Percentiles rank a stretch among this genome's conserved stretches.
Evolutionary conservation across 2,329 filamentous ascomycete species (phyloP).

Genomic region (Scedosporium apiospermum): DNA sequence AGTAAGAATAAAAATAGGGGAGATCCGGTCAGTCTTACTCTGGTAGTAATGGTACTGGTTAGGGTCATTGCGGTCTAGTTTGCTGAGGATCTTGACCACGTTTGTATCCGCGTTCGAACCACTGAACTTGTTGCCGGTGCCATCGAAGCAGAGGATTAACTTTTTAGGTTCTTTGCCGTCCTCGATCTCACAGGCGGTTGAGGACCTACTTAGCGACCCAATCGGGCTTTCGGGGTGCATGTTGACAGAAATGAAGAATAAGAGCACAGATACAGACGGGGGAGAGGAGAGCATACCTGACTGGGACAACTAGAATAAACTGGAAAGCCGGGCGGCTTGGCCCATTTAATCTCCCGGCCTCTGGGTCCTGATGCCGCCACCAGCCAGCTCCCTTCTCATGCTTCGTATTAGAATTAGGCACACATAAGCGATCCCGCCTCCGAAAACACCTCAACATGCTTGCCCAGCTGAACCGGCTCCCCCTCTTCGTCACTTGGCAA

Average conservation of each 20-base stretch:
- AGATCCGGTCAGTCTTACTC: constrained; percentile 20
- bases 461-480: no score
- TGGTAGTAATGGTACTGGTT: constrained; percentile 41
- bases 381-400: no score
- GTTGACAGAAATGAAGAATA: background rate
- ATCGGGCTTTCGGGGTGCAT: background rate
- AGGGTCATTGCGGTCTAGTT: constrained; percentile 33
- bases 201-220: background rate
- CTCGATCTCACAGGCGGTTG: background rate
- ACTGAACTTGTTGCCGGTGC: constrained; percentile 36
- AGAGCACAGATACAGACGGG: background rate
- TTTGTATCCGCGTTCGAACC: constrained; percentile 41
- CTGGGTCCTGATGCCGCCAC: no score
- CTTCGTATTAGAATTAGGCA: no score
- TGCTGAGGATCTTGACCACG: constrained; percentile 39
- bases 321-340: no score
- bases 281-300: no score
- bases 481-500: no score
- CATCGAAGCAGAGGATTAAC: constrained; percentile 38
- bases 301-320: no score
- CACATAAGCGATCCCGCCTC: no score
- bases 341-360: no score
- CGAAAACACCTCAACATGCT: no score
- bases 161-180: constrained; percentile 20
- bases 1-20: accelerated